Base-by-base conservation (phyloP, 2,329 filamentous ascomycete genomes). In the Pseudopithomyces maydicus region DNA sequence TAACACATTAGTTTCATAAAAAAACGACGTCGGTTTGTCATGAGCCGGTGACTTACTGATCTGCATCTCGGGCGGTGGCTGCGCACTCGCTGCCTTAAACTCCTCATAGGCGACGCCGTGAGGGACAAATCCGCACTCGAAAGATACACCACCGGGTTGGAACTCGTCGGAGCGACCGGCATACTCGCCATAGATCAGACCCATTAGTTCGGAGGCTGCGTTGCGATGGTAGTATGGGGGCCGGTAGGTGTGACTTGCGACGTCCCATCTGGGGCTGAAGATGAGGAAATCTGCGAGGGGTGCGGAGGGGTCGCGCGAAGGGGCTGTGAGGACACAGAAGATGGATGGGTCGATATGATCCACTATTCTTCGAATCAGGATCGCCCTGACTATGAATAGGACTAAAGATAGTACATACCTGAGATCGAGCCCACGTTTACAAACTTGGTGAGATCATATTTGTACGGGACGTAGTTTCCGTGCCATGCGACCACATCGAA, bases 401-500 rank as follows among this genome's bases (percentile, higher is more conserved):
- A 3, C 17, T 32, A 8, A 29, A 8, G 8, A 29, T 29, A 29
- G 36, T 45, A 22, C 43, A 43, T 44, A 44, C 26, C 26, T 7
- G 86, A 89, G 62, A 91, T 86, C 53, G 82, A 86, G 19, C 90
- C 90, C 43, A 93, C 87, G 42, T 85, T 86, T 77, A 88, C 90
- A 81, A 92, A 93, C 32, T 89, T 85, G 23, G 88, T 88, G 1
- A 93, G 82, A 67, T 92, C 90, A 78, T 93, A 93, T 77, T 93
- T 93, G 82, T 87, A 91, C 0, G 90, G 90, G 58, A 72, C 67
- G 76, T 92, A 92, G 61, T 86, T 90, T 43, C 90, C 90, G 70
- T 93, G 90, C 90, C 90, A 93, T 2, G 87, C 89, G 2, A 92
- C 90, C 0, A 93, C 85, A 65, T 93, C 90, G 67, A 92, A 93